These are phyloP conservation scores for Chernovozyma sophiae-reginae DNA, from an alignment of 1,139 yeast genomes.

Conservation along the genomic window DNA sequence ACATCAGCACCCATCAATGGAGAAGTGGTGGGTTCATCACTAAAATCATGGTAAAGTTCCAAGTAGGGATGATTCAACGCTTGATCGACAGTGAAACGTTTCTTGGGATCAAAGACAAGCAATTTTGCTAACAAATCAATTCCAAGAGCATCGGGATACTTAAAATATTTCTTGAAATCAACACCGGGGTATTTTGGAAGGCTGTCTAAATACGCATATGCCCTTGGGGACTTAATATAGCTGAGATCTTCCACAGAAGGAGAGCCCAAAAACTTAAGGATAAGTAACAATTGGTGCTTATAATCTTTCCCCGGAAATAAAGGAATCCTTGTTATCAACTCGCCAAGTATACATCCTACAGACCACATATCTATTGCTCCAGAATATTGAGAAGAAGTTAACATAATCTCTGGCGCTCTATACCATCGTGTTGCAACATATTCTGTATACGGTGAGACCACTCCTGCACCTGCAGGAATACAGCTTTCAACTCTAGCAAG, in stretches of 20 bases:
- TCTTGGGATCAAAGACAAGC: constrained; percentile 74
- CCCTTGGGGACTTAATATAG: constrained; percentile 56
- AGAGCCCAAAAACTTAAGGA: constrained; percentile 61
- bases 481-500: constrained; percentile 40
- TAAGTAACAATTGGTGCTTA: constrained; percentile 59
- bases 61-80: constrained; percentile 84
- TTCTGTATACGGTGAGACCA: constrained; percentile 55
- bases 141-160: constrained; percentile 56
- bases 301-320: constrained; percentile 80
- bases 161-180: constrained; percentile 1
- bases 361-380: constrained; percentile 78
- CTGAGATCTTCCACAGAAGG: constrained; percentile 56
- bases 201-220: constrained; percentile 56
- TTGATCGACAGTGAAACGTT: constrained; percentile 73
- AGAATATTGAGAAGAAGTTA: constrained; percentile 63
- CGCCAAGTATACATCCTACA: constrained; percentile 74
- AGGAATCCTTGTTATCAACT: constrained; percentile 58
- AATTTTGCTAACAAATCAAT: constrained; percentile 72
- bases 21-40: constrained; percentile 63
- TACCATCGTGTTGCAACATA: constrained; percentile 82
- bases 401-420: constrained; percentile 76
- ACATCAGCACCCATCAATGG: constrained; percentile 2
- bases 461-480: constrained; percentile 31
- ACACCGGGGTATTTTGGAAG: constrained; percentile 38
- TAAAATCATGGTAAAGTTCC: constrained; percentile 71